Evolutionary conservation across 208 protist genomes (phyloP), one percentile per base, ranked within the genome.

Genomic region (Crithidia bombi): DNA sequence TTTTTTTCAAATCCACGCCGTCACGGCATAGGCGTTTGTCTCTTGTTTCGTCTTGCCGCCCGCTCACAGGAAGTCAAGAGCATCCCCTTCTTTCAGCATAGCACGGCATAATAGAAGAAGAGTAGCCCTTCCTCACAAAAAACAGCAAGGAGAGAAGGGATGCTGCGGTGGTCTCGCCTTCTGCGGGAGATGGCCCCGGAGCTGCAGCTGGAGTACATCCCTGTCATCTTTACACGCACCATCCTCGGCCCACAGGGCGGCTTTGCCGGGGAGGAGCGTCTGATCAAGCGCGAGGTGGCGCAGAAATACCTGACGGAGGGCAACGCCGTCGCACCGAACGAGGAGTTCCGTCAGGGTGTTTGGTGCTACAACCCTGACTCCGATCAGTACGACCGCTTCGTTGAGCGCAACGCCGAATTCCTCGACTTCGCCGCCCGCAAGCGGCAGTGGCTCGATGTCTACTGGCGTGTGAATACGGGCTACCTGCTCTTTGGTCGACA

Each of bases 391-490:
- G 92, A 97, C 78, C 81, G 83, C 44, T 97, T 93, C 56, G 73
- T 97, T 26, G 90, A 97, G 64, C 88, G 92, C 55, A 97, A 81
- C 77, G 70, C 87, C 11, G 87, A 95, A 12, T 97, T 97, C 57
- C 87, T 97, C 43, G 92, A 97, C 71, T 97, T 97, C 59, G 90
- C 90, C 30, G 82, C 92, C 0, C 87, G 92, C 47, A 97, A 97
- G 79, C 83, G 92, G 56, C 92, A 97, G 79, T 97, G 92, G 90
- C 79, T 97, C 11, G 92, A 97, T 63, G 89, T 97, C 25, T 97
- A 97, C 81, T 97, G 92, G 90, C 88, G 92, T 43, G 92, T 97
- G 26, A 97, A 97, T 78, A 97, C 92, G 1, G 92, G 92, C 38
- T 97, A 97, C 72, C 78, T 97, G 32, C 75, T 97, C 38, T 94